Evolutionary conservation across 768 basidiomycete genomes (phyloP), one percentile per base, ranked within the genome.

Genomic region (Rhodotorula babjevae): DNA sequence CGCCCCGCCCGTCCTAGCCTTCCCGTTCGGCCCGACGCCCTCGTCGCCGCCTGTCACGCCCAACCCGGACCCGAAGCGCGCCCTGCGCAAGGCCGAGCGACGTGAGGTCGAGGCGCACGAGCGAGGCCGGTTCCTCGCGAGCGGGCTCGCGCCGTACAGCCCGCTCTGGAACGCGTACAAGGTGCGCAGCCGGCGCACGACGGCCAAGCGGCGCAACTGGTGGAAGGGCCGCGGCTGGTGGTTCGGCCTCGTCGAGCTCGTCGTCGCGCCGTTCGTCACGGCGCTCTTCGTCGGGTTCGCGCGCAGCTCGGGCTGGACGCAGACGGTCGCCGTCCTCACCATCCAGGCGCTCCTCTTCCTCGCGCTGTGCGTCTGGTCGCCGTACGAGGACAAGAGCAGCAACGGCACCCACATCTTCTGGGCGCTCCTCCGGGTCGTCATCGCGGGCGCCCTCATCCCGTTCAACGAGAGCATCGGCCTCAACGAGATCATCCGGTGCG

Each of bases 261-360:
- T 92, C 47, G 74, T 84, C 46, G 85, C 86, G 53, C 83, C 86
- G 66, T 83, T 92, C 78, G 81, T 89, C 76, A 88, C 88, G 76
- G 86, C 93, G 3, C 80, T 89, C 52, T 86, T 92, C 80, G 89
- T 90, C 75, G 86, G 67, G 11, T 76, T 76, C 62, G 74, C 71
- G 60, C 49, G 55, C 46, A 15, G 33, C 10, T 73, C 67, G n/a
- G 72, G 71, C 23, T 76, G 71, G 75, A 56, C 52, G 3, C 75
- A 76, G 60, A 46, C 63, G 5, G 33, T 76, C 50, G 75, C 68
- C 12, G 61, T 73, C n/a, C 27, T 68, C 56, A 64, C 60, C 47
- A 63, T 76, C 36, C 66, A 76, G 58, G 44, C 52, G 23, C 47
- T 76, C 50, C 36, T 68, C n/a, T 66, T 73, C 63, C 49, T 73